phyloP scores from a whole-genome alignment of 177 flowering plant genomes.

The Vitis hybrid region DNA sequence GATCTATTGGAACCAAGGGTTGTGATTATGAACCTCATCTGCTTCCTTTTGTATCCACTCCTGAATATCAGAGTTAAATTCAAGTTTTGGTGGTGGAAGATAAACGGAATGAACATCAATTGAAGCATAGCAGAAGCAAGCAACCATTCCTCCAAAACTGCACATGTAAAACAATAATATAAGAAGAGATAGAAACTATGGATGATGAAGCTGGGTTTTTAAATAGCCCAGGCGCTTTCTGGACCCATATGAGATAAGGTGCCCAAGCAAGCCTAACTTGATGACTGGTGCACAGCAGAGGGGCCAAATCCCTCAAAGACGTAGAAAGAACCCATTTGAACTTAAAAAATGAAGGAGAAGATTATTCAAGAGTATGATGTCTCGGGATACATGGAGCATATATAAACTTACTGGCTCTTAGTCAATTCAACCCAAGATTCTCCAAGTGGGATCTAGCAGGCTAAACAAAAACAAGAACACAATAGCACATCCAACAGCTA shows the following conservation, averaged over 20 bases:
- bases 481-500: not conserved
- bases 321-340: not conserved
- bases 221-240: not conserved
- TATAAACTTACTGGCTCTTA: not conserved
- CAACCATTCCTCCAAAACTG: constrained; percentile 90
- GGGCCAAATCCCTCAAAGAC: not conserved
- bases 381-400: not conserved
- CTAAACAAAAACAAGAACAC: not conserved
- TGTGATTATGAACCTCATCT: constrained; percentile 48
- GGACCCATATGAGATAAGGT: not conserved
- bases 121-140: constrained; percentile 91
- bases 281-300: not conserved
- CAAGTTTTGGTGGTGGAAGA: constrained; percentile 72
- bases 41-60: constrained; percentile 75
- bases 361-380: not conserved
- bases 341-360: not conserved
- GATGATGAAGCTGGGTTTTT: not conserved
- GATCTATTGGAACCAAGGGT: not conserved
- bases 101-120: constrained; percentile 81
- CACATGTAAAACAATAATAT: not conserved
- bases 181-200: not conserved
- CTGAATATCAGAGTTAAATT: constrained; percentile 57
- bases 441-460: not conserved
- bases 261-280: not conserved
- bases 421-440: not conserved